Base-by-base conservation (phyloP, 768 basidiomycete species). In the Suillus alpinus region DNA sequence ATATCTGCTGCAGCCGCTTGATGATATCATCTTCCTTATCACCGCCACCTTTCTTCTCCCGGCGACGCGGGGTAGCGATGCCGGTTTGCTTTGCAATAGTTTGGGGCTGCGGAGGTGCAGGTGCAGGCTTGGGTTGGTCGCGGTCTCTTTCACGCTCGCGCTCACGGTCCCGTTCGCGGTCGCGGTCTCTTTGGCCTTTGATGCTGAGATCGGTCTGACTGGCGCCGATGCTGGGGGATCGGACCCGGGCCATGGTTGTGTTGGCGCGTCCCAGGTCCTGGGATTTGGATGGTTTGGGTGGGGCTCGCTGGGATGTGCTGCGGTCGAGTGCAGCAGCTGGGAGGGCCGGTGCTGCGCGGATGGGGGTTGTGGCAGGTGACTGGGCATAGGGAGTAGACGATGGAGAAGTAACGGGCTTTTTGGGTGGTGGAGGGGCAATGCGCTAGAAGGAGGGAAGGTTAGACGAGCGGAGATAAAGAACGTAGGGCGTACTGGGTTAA, bases 1-100 rank as follows among this genome's bases (percentile, higher is more conserved):
- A 99, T 69, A 99, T 98, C 68, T 89, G 88, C 71, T 93, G 89
- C 66, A 99, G 75, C 18, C 95, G 86, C 67, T 87, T 89, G 63
- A 98, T 89, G 62, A 98, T 94, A 68, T 98, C 95, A 65, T 90
- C 89, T 71, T 92, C 91, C 59, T 81, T 82, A 56, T 87, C 85
- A 1, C 53, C 52, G 1, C 52, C 53, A 4, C 53, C 37, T 79
- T 92, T 89, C 80, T 94, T 94, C 75, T 95, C 91, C 62, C 94
- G 77, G 67, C 95, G 76, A 62, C 95, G 78, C 13, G 94, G 92
- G 0, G 94, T 94, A 9, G 92, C 89, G 14, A 83, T 85, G n/a
- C 86, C 87, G 18, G 80, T 72, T 3, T 83, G 80, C 77, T 90
- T 89, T 40, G 88, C 86, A 58, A 91, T 73, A 68, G 79, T 86